A percentile compares a stretch with the other conserved stretches of the same genome.
phyloP scores from a whole-genome alignment of 345 rosid genomes.

The Populus alba region DNA sequence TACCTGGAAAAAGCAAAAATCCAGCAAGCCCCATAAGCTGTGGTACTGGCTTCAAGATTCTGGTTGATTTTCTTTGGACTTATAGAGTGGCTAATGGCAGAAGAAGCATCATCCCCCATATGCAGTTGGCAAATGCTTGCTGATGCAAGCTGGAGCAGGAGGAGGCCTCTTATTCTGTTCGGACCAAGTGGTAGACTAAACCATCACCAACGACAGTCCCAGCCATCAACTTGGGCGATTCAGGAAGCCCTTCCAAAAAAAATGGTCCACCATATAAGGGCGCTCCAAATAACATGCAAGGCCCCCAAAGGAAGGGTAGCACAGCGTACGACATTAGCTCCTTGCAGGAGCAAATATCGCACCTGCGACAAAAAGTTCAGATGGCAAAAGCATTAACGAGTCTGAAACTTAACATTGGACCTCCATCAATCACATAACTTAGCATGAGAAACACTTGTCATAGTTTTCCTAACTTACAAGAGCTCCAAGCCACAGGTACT shows the following conservation, averaged over 20 bases:
- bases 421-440: conserved; percentile 44
- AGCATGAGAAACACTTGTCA: conserved; percentile 21
- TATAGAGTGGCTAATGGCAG: conserved; percentile 60
- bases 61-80: conserved; percentile 40
- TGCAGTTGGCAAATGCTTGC: conserved; percentile 74
- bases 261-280: conserved; percentile 72
- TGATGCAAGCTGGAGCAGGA: conserved; percentile 85
- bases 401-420: conserved; percentile 55
- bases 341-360: conserved; percentile 97
- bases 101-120: conserved; percentile 96
- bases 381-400: conserved; percentile 64
- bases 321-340: conserved; percentile 99
- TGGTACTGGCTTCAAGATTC: conserved; percentile 49
- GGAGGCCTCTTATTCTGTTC: conserved; percentile 83
- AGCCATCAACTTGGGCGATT: conserved; percentile 68
- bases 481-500: conserved; percentile 5
- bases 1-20: conserved; percentile 78
- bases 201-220: conserved; percentile 84
- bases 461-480: conserved; percentile 28
- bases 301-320: conserved; percentile 66
- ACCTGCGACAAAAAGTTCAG: conserved; percentile 94
- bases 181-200: conserved; percentile 71
- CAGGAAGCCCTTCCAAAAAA: conserved; percentile 61
- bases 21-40: conserved; percentile 53
- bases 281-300: conserved; percentile 69